Percentiles rank a stretch among this genome's conserved stretches.
These are phyloP conservation scores for Boletus mariae DNA, from an alignment of 1,284 basidiomycete genomes.

Conservation along the genomic window DNA sequence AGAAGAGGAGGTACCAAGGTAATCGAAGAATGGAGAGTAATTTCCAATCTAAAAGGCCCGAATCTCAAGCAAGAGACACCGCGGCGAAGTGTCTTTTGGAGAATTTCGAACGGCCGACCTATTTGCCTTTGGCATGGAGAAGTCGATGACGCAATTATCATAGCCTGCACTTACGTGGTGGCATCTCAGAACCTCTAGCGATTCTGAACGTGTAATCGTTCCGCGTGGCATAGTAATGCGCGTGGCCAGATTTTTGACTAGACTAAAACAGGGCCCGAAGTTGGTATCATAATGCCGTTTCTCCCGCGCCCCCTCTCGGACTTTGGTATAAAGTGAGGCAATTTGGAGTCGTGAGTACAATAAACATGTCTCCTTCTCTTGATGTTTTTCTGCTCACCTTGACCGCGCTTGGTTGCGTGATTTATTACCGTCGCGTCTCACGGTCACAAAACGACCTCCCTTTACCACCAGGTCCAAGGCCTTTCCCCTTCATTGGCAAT, in stretches of 20 bases:
- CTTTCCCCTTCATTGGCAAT: constrained; percentile 39
- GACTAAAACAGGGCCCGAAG: constrained; percentile 16
- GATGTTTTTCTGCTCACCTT: constrained; percentile 10
- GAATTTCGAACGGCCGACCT: constrained; percentile 10
- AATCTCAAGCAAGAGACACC: constrained; percentile 25
- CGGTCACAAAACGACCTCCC: constrained; percentile 14
- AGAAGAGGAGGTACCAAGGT: constrained; percentile 14
- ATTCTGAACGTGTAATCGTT: constrained; percentile 14
- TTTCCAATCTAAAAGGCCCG: constrained; percentile 22
- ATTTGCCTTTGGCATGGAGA: constrained; percentile 11
- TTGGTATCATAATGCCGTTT: constrained; percentile 4
- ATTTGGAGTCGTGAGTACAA: background rate
- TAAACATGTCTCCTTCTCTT: constrained; percentile 15
- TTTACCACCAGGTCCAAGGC: constrained; percentile 34
- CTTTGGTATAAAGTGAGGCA: constrained; percentile 21
- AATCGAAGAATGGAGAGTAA: constrained; percentile 21
- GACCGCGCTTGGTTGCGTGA: constrained; percentile 14
- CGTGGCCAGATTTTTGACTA: constrained; percentile 2
- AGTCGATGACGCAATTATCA: constrained; percentile 21
- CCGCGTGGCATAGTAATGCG: constrained; percentile 3
- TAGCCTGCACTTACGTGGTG: constrained; percentile 27
- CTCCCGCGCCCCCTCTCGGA: background rate
- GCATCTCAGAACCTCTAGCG: constrained; percentile 9
- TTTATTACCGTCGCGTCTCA: constrained; percentile 6
- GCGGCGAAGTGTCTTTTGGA: constrained; percentile 23